phyloP scores from a whole-genome alignment of 1,284 basidiomycete species.

The Cronartium quercuum region DNA sequence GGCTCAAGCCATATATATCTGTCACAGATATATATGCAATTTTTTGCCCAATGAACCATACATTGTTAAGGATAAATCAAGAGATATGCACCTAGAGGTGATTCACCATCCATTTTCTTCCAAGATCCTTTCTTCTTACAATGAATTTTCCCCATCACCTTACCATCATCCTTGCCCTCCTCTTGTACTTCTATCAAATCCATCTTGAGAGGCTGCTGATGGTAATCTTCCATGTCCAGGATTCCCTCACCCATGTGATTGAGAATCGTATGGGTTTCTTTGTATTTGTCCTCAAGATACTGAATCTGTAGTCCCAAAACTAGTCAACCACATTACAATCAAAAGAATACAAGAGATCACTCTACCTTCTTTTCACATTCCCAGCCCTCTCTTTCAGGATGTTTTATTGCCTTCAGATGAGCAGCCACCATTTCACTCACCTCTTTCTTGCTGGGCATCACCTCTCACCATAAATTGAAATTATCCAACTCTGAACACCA shows the following conservation, averaged over 20 bases:
- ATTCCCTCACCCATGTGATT: not conserved
- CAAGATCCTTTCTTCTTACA: not conserved
- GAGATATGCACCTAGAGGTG: no score
- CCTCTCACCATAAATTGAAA: not conserved
- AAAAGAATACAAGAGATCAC: no score
- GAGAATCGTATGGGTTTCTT: not conserved
- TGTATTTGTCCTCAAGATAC: not conserved
- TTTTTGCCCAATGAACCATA: no score
- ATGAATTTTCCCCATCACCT: not conserved
- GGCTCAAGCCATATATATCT: no score
- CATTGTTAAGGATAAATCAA: no score
- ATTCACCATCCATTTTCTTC: no score
- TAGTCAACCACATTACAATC: no score
- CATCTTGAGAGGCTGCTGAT: not conserved
- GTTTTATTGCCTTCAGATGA: not conserved
- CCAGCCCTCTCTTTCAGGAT: not conserved
- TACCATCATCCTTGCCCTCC: not conserved
- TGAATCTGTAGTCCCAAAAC: not conserved
- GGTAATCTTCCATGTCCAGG: not conserved
- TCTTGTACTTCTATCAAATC: not conserved
- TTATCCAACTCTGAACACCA: not conserved
- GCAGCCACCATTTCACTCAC: not conserved
- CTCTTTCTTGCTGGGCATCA: not conserved
- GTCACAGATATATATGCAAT: no score
- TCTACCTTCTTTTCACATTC: not conserved